Percentiles rank a stretch among this genome's conserved stretches.
Conservation (phyloP, 257 asterid species). For the Datura wrightii region DNA sequence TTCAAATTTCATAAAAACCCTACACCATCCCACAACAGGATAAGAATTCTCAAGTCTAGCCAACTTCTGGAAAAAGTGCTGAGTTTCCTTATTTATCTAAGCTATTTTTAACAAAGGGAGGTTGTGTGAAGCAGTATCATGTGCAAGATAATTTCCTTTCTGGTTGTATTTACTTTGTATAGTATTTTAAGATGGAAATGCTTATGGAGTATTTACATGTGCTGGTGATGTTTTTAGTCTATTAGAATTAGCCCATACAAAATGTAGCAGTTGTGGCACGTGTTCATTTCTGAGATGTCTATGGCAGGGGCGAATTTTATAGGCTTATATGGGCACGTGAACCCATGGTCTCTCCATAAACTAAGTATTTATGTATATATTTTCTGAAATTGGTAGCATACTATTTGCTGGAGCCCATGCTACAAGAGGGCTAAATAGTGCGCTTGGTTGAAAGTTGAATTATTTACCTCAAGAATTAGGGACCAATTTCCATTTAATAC, state of each 20-base stretch:
- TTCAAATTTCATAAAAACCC: conserved; percentile 18
- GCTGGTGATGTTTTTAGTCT: neutral
- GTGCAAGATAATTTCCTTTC: neutral
- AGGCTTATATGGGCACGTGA: too few relatives aligned
- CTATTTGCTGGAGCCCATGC: too few relatives aligned
- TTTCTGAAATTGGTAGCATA: too few relatives aligned
- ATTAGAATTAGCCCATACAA: neutral
- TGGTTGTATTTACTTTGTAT: neutral
- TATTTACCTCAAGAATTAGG: too few relatives aligned
- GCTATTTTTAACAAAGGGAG: neutral
- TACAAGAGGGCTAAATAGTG: too few relatives aligned
- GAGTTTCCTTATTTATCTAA: conserved; percentile 10
- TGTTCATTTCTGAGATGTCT: conserved; percentile 19
- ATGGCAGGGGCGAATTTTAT: too few relatives aligned
- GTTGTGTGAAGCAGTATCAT: neutral
- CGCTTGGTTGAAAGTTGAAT: too few relatives aligned
- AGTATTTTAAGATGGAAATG: conserved; percentile 3
- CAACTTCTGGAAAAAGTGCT: neutral
- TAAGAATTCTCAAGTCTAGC: conserved; percentile 17
- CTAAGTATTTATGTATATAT: too few relatives aligned
- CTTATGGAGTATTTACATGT: neutral
- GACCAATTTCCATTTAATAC: too few relatives aligned
- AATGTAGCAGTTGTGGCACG: neutral
- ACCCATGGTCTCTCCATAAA: too few relatives aligned
- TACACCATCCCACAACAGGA: neutral